Conservation (phyloP, 805 yeast species). For the Cyberlindnera suaveolens region DNA sequence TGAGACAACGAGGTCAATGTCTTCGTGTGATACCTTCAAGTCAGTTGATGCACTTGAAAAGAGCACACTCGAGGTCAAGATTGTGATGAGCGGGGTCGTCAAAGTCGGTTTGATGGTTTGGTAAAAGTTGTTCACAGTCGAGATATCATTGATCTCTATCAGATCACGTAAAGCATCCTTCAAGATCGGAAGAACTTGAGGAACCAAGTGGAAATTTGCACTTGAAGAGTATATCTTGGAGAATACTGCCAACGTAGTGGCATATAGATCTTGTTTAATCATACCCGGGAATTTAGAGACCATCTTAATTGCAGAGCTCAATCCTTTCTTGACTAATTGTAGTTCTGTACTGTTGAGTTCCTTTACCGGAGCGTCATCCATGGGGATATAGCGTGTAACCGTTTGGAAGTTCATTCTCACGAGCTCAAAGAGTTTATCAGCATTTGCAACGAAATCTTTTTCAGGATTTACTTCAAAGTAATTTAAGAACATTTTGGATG, state of each 20-base stretch:
- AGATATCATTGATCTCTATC: constrained; percentile 23
- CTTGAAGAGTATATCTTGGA: constrained; percentile 27
- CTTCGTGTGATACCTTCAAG: constrained; percentile 28
- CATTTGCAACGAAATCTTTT: constrained; percentile 45
- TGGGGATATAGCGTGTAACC: constrained; percentile 52
- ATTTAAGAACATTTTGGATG: constrained; percentile 45
- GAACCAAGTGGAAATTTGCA: constrained; percentile 36
- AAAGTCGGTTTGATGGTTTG: constrained; percentile 28
- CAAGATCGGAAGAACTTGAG: constrained; percentile 46
- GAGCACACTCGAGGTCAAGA: constrained; percentile 38
- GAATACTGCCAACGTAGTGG: constrained; percentile 56
- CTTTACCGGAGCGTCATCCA: constrained; percentile 27
- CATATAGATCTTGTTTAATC: constrained; percentile 62
- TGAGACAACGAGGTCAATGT: constrained; percentile 30
- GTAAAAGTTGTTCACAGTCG: constrained; percentile 31
- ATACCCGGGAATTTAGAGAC: constrained; percentile 58
- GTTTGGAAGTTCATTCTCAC: constrained; percentile 64
- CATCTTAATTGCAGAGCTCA: constrained; percentile 54
- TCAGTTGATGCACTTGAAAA: constrained; percentile 34
- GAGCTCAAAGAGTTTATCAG: constrained; percentile 79
- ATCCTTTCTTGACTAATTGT: constrained; percentile 40
- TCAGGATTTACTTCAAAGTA: constrained; percentile 31
- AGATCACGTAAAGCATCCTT: constrained; percentile 37
- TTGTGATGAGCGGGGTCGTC: constrained; percentile 13
- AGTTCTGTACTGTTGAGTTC: constrained; percentile 26